Percentiles rank a stretch among this genome's conserved stretches.
phyloP scores from a whole-genome alignment of 116 monocot species.

The Iris pallida region DNA sequence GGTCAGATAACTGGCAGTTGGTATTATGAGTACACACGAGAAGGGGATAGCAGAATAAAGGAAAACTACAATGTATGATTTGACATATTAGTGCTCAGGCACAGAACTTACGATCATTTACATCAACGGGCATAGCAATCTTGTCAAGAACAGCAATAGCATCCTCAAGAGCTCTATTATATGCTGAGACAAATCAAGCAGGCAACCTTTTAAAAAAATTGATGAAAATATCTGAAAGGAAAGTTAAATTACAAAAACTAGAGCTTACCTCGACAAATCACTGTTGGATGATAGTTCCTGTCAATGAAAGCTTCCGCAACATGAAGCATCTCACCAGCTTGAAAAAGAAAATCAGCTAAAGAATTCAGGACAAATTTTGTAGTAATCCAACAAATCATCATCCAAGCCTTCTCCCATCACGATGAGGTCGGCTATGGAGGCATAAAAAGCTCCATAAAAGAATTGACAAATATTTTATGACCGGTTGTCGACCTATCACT shows the following conservation, averaged over 20 bases:
- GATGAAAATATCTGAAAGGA: not conserved
- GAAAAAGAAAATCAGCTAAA: conserved; percentile 11
- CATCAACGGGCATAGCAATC: conserved; percentile 79
- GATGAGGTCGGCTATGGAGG: too few species aligned
- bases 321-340: conserved; percentile 96
- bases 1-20: too few species aligned
- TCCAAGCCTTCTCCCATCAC: too few species aligned
- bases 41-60: too few species aligned
- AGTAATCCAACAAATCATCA: not conserved
- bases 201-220: not conserved
- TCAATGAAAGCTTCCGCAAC: conserved; percentile 88
- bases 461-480: too few species aligned
- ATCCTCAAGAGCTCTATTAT: conserved; percentile 92
- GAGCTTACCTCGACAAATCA: conserved; percentile 80
- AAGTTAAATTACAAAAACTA: not conserved
- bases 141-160: conserved; percentile 87
- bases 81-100: not conserved
- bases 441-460: too few species aligned
- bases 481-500: too few species aligned
- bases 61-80: too few species aligned
- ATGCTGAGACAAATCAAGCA: conserved; percentile 41
- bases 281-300: conserved; percentile 83
- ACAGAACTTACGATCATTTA: conserved; percentile 75
- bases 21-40: too few species aligned
- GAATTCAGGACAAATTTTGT: not conserved